Base-by-base conservation (phyloP, 164 flowering plant genomes). In the Dillenia turbinata region DNA sequence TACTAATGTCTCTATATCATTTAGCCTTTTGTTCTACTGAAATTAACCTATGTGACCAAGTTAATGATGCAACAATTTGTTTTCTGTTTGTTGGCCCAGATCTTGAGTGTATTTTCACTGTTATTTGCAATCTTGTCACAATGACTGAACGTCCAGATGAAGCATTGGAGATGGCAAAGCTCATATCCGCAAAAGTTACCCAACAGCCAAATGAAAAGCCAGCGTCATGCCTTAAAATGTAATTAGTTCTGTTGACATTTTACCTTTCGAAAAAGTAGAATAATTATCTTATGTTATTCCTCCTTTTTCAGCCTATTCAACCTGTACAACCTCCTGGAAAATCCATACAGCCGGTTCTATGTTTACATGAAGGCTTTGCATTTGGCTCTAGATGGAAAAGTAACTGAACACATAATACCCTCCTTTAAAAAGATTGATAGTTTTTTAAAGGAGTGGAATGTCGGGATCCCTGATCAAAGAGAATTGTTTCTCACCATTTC, bases 151-250 rank as follows among this genome's bases (percentile, higher is more conserved):
- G 73, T 62, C 82, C 71, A 9, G 92, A 89, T 68, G 92, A 89
- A 66, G 84, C 72, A 15, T 66, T 83, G 56, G 96, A 91, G 82
- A 89, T 94, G 79, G 90, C 88, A 54, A 86, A 88, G 66, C 83
- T 79, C 50, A 84, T 94, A 61, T 75, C 88, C 52, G 69, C 78
- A 1, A 91, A 87, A 70, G 57, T 91, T 43, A 57, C 71, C 50
- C 92, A 84, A 68, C 92, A 83, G 52, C 87, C 94, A 52, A 83
- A 64, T 73, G 96, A 91, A 60, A 91, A 86, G 75, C 96, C 97
- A 71, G 84, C 86, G 15, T 67, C 88, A 71, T 96, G 99, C 45
- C 62, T 94, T 71, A 94, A 88, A 81, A 91, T 94, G 99, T 94
- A 84, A 74, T 57, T 33, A 33, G 7, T 5, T 63, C 1, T 2